Evolutionary conservation across 495 filamentous ascomycete species (phyloP), one percentile per base, ranked within the genome.

Genomic region (Amniculicola lignicola): DNA sequence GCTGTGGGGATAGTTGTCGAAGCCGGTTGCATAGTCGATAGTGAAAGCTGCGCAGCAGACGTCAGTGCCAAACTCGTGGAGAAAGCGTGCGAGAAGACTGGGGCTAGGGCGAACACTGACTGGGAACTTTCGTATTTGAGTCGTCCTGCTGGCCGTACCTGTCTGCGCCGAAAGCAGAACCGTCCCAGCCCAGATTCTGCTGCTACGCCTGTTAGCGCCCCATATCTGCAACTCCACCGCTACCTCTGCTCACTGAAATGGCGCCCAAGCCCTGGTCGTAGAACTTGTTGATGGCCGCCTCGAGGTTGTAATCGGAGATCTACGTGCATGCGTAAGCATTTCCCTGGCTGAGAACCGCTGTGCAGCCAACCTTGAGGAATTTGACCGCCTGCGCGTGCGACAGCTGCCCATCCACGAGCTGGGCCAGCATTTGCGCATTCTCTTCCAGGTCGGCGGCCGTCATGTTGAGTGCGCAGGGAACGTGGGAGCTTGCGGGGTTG

Each of bases 1-100:
- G 33, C 51, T 61, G 29, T 61, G 58, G 22, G 51, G 51, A 31
- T 55, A 55, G 11, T 54, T 31, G 24, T 60, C 50, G 15, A 54
- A 15, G 25, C 57, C 50, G 1, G 47, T 39, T 10, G 56, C 48
- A 53, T 52, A 59, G n/a, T 60, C 57, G 11, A 60, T 60, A 35
- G 41, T 48, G 47, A 60, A 54, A 14, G 57, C 42, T 48, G 35
- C 25, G 29, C 9, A 6, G 37, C 16, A 9, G 37, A 9, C 37
- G 9, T 40, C 37, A 18, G 16, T n/a, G n/a, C n/a, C n/a, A n/a
- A n/a, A n/a, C n/a, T n/a, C n/a, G n/a, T n/a, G n/a, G n/a, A n/a
- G n/a, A n/a, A n/a, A n/a, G n/a, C n/a, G n/a, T n/a, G n/a, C n/a
- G n/a, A n/a, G n/a, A n/a, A n/a, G n/a, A 6, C 10, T 2, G 12